Evolutionary conservation across 768 basidiomycete genomes (phyloP), one percentile per base, ranked within the genome.

Genomic region (Kondoa malvinella): DNA sequence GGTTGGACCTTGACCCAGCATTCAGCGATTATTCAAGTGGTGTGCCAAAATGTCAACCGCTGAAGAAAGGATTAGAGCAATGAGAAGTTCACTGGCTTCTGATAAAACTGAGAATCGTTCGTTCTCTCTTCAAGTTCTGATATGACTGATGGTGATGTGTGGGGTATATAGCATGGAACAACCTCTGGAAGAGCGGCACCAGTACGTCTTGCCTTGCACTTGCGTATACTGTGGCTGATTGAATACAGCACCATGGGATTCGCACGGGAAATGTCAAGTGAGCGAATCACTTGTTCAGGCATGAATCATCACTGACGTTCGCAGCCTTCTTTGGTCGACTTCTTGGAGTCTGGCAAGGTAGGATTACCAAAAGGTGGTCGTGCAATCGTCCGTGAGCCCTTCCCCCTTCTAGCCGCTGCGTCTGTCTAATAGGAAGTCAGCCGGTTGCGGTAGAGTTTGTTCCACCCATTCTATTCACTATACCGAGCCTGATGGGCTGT

Each of bases 1-100:
- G 67, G 58, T 59, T 30, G 33, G 34, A 66, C 40, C 61, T 33
- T 64, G 30, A 58, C n/a, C n/a, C n/a, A n/a, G n/a, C n/a, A 50
- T 50, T 50, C 21, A 8, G 40, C 8, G 40, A 50, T 50, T 50
- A 50, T 50, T 50, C n/a, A 21, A 50, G 40, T 50, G 40, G 8
- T 50, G 40, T 50, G 8, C 12, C 40, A 50, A 50, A 21, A 50
- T 50, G 40, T 8, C 21, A 50, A 8, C 21, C 8, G 40, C 21
- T 8, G 40, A 50, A 50, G 40, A 50, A 50, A 21, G 21, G 40
- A 50, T 50, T 50, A 8, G 21, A 50, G 40, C 40, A 50, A 50
- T 50, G 40, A 50, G 40, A 21, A 21, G 21, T 8, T 8, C 8
- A 50, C 40, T 50, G 40, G 12, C 8, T 50, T 8, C 12, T 50